Base-by-base conservation (phyloP, 495 filamentous ascomycete genomes). In the Neurospora sp. region DNA sequence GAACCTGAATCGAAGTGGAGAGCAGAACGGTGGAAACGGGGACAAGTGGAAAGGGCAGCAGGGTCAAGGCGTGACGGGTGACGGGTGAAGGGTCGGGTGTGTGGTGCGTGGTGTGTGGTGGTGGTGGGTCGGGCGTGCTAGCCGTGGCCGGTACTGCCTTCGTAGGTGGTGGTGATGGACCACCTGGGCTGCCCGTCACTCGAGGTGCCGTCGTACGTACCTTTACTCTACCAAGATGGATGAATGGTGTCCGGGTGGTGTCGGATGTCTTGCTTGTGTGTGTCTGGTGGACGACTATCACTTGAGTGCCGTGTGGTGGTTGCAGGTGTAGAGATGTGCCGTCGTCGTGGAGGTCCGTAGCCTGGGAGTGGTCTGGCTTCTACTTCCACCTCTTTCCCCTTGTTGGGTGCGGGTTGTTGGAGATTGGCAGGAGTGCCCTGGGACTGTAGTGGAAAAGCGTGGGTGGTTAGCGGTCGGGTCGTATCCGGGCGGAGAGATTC, bases 1-100 rank as follows among this genome's bases (percentile, higher is more conserved):
- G 54, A 66, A 66, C 54, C 54, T 66, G 54, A 35, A 66, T 66
- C 3, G 27, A 66, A 66, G 54, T 66, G 27, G 54, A 66, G 54
- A 66, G 49, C 20, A 60, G 49, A 27, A 23, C 12, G 49, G 54
- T 66, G 54, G 54, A 66, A 66, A 66, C 54, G 54, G 54, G 54
- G 27, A 66, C 54, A 62, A 62, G 54, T 31, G 23, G 54, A 31
- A 31, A 62, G 76, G 72, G 41, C 73, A 76, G 72, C 73, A 76
- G 74, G 75, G 78, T 74, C 62, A 54, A 39, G 71, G 71, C 71
- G 54, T 46, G 27, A 44, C 42, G 70, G 70, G 70, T 31, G 70
- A 31, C n/a, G 39, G 39, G 42, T 46, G 20, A 20, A 23, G 44
- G 27, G 70, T 42, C 12, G 44, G 27, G 70, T 42, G 70, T 42